Evolutionary conservation across 2,329 filamentous ascomycete genomes (phyloP).

Genomic region (Epichloe elymi): DNA sequence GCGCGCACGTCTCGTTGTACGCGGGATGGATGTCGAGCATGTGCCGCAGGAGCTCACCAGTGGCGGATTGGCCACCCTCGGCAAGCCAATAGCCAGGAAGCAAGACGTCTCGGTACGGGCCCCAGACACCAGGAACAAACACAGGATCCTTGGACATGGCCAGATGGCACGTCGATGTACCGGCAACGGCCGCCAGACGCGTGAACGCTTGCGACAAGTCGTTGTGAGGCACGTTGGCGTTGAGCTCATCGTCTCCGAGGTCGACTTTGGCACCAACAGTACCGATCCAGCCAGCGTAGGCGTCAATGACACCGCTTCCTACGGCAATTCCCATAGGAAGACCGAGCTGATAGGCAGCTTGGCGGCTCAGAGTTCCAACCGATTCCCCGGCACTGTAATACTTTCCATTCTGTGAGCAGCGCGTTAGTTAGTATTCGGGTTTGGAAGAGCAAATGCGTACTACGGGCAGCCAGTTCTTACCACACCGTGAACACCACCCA

Average conservation of each 20-base stretch:
- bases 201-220: slow-evolving; percentile 88
- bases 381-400: slow-evolving; percentile 88
- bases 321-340: slow-evolving; percentile 79
- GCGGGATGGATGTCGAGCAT: slow-evolving; percentile 92
- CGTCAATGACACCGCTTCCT: slow-evolving; percentile 93
- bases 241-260: slow-evolving; percentile 52
- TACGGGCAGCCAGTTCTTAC: slow-evolving; percentile 29
- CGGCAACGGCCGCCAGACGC: slow-evolving; percentile 83
- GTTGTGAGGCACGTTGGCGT: slow-evolving; percentile 57
- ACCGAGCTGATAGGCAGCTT: slow-evolving; percentile 71
- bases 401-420: slow-evolving; percentile 58
- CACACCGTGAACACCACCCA: slow-evolving; percentile 90
- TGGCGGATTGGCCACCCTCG: slow-evolving; percentile 92
- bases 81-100: slow-evolving; percentile 92
- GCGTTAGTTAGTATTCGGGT: background rate
- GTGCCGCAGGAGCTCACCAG: slow-evolving; percentile 86
- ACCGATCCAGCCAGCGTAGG: slow-evolving; percentile 96
- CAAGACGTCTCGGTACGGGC: slow-evolving; percentile 88
- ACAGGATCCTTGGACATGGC: slow-evolving; percentile 90
- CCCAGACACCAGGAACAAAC: slow-evolving; percentile 94
- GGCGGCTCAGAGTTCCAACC: slow-evolving; percentile 72
- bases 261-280: slow-evolving; percentile 95
- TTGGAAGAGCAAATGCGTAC: slow-evolving; percentile 5
- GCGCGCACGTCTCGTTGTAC: slow-evolving; percentile 64
- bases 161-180: slow-evolving; percentile 93